These are phyloP conservation scores for fission yeast (Schizosaccharomyces pombe) DNA, from an alignment of 805 yeast species.

Conservation along the genomic window DNA sequence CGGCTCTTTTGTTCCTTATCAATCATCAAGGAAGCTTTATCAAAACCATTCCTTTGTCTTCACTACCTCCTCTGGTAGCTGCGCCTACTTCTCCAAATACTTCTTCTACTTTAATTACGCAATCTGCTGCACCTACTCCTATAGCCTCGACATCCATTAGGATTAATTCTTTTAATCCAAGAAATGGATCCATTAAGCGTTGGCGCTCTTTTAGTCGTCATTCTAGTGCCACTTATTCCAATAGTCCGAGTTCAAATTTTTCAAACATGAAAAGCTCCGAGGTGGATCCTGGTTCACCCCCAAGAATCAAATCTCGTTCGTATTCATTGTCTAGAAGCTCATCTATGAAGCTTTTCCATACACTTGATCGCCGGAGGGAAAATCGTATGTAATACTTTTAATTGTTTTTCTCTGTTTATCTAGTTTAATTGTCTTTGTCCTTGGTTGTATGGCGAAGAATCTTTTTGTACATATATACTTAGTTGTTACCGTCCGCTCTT, in stretches of 20 bases:
- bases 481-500: no score
- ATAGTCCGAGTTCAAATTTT: no score
- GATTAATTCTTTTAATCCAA: background rate
- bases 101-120: background rate
- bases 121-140: background rate
- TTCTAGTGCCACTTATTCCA: background rate
- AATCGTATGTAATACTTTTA: background rate
- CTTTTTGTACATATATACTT: no score
- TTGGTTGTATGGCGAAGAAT: background rate
- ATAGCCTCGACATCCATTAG: no score
- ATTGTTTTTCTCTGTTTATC: background rate
- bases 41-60: background rate
- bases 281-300: background rate
- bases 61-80: background rate
- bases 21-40: conserved; percentile 53
- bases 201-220: background rate
- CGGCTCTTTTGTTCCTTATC: conserved; percentile 70
- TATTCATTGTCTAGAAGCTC: background rate
- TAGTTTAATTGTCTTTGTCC: background rate
- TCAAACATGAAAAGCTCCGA: no score
- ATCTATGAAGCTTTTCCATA: background rate
- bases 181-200: background rate
- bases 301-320: background rate
- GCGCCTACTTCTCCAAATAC: background rate
- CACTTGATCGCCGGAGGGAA: background rate